These are phyloP conservation scores for Hypericum androsaemum DNA, from an alignment of 345 rosid species.

Conservation along the genomic window DNA sequence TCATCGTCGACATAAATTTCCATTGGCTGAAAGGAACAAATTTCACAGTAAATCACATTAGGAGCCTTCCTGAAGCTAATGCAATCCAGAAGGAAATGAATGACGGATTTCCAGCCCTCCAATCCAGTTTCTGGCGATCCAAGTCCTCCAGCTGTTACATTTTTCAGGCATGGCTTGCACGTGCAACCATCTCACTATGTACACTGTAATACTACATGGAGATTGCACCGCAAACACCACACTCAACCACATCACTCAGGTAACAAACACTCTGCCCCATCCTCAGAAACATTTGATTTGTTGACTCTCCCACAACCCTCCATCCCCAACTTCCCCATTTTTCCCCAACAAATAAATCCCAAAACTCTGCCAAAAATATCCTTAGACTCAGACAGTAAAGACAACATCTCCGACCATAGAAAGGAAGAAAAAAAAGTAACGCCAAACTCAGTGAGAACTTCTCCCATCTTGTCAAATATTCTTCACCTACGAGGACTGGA, in stretches of 20 bases:
- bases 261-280: not conserved
- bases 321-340: not conserved
- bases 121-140: slow-evolving; percentile 40
- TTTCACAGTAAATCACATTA: slow-evolving; percentile 68
- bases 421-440: not conserved
- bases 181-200: slow-evolving; percentile 18
- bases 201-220: slow-evolving; percentile 5
- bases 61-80: slow-evolving; percentile 51
- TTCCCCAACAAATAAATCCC: too few species aligned
- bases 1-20: slow-evolving; percentile 98
- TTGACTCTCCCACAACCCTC: not conserved
- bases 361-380: too few species aligned
- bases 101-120: slow-evolving; percentile 41
- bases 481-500: slow-evolving; percentile 8
- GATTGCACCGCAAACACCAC: not conserved
- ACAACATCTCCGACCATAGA: too few species aligned
- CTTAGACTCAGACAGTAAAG: too few species aligned
- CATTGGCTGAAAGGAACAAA: slow-evolving; percentile 96
- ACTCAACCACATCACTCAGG: not conserved
- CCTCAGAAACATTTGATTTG: too few species aligned
- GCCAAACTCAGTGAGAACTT: not conserved
- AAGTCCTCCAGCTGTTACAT: slow-evolving; percentile 28
- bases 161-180: slow-evolving; percentile 19
- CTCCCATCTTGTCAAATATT: slow-evolving; percentile 10
- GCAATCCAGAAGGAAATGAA: slow-evolving; percentile 58